Percentiles rank a stretch among this genome's conserved stretches.
Evolutionary conservation across 495 filamentous ascomycete genomes (phyloP).

Genomic region (Geopyxis carbonaria): DNA sequence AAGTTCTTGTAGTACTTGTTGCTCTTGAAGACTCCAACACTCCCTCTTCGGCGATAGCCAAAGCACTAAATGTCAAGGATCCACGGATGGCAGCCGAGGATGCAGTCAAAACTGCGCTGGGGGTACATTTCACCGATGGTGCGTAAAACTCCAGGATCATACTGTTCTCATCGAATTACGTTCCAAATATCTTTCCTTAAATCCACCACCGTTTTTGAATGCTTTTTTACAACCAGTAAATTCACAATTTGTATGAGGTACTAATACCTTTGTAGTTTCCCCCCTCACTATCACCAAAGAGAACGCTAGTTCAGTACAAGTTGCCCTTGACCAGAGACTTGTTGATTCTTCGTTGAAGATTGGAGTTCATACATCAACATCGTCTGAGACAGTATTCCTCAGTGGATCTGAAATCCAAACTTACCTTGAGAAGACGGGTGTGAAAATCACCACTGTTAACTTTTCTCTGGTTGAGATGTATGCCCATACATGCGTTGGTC

Average conservation of each 20-base stretch:
- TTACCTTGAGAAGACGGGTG: slow-evolving; percentile 22
- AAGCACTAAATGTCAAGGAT: slow-evolving; percentile 22
- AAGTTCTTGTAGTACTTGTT: slow-evolving; percentile 19
- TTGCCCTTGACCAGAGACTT: slow-evolving; percentile 23
- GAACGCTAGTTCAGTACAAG: slow-evolving; percentile 22
- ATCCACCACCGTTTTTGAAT: no score
- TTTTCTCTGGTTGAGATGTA: slow-evolving; percentile 16
- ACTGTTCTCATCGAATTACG: no score
- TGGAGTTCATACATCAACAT: slow-evolving; percentile 24
- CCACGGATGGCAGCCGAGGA: slow-evolving; percentile 23
- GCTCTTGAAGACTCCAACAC: slow-evolving; percentile 25
- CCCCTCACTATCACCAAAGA: slow-evolving; percentile 22
- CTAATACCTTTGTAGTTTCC: no score
- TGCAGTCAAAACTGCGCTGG: slow-evolving; percentile 19
- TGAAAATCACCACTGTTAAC: slow-evolving; percentile 21
- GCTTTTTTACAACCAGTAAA: no score
- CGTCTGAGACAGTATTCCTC: slow-evolving; percentile 20
- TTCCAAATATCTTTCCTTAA: no score
- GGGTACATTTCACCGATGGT: slow-evolving; percentile 20
- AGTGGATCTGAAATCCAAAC: slow-evolving; percentile 13
- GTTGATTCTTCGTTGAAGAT: slow-evolving; percentile 16
- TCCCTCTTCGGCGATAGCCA: slow-evolving; percentile 17
- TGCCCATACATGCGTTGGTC: not conserved
- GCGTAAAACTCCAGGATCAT: slow-evolving; percentile 3
- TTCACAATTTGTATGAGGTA: no score